Conservation (phyloP, 2,329 filamentous ascomycete genomes). For the Blastomyces parvus region DNA sequence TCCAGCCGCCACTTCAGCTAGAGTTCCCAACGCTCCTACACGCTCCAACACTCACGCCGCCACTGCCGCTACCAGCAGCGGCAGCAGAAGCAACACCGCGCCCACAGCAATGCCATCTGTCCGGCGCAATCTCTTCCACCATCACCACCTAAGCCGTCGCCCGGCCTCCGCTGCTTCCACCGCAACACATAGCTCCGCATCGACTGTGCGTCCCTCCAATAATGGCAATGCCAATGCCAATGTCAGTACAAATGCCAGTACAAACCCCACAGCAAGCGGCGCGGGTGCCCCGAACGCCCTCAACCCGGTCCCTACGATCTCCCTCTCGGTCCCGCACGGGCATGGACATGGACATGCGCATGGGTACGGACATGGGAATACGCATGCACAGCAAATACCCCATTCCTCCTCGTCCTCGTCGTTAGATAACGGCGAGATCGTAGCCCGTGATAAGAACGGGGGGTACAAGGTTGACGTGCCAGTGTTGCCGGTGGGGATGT, state of each 20-base stretch:
- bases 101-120: conserved; percentile 26
- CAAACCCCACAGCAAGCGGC: background rate
- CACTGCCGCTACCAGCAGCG: background rate
- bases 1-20: background rate
- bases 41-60: background rate
- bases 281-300: background rate
- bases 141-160: conserved; percentile 35
- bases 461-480: conserved; percentile 41
- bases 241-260: background rate
- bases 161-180: conserved; percentile 24
- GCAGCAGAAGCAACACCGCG: background rate
- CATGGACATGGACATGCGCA: background rate
- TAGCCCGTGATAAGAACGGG: conserved; percentile 41
- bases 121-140: conserved; percentile 38
- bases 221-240: background rate
- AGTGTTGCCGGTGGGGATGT: conserved; percentile 27
- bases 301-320: conserved; percentile 5
- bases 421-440: conserved; percentile 35
- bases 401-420: background rate
- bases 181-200: conserved; percentile 5
- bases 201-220: background rate
- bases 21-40: background rate
- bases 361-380: background rate
- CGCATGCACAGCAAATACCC: background rate
- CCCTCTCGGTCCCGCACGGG: background rate